These are phyloP conservation scores for Claviceps spartinae DNA, from an alignment of 2,329 filamentous ascomycete species.

Conservation along the genomic window DNA sequence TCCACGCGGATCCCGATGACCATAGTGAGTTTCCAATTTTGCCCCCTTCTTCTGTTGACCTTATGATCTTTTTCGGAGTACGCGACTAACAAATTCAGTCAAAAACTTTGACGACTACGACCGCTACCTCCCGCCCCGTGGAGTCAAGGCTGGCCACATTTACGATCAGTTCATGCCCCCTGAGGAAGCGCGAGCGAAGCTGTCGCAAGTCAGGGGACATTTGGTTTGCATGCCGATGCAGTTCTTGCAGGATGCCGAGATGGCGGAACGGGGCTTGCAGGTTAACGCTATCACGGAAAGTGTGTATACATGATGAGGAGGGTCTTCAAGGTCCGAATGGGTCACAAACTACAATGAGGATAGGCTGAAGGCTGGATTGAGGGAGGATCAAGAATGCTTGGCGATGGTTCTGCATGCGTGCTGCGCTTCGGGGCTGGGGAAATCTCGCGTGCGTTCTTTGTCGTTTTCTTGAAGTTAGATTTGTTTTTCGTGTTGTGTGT, in stretches of 20 bases:
- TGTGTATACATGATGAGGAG: constrained; percentile 50
- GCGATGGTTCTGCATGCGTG: too few relatives aligned
- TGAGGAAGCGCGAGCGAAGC: constrained; percentile 57
- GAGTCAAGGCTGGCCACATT: constrained; percentile 72
- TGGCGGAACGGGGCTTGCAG: constrained; percentile 80
- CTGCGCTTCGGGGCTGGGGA: too few relatives aligned
- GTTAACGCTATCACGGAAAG: constrained; percentile 81
- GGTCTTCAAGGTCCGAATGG: too few relatives aligned
- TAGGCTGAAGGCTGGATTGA: too few relatives aligned
- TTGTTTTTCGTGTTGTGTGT: too few relatives aligned
- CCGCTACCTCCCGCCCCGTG: constrained; percentile 54
- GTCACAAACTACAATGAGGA: too few relatives aligned
- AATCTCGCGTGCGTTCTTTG: too few relatives aligned
- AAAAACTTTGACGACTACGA: constrained; percentile 87
- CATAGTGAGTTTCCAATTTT: constrained; percentile 36
- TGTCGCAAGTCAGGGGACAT: constrained; percentile 74
- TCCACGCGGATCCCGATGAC: constrained; percentile 83
- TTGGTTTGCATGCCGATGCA: constrained; percentile 91
- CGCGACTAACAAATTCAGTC: constrained; percentile 30
- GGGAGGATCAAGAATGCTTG: too few relatives aligned
- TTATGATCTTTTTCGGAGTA: too few relatives aligned
- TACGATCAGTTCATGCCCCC: constrained; percentile 67
- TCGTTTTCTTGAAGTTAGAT: too few relatives aligned
- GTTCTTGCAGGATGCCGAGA: constrained; percentile 69
- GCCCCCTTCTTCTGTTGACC: too few relatives aligned